Conservation (phyloP, 163 green algal genomes). For the Chlamydomonas reinhardtii region DNA sequence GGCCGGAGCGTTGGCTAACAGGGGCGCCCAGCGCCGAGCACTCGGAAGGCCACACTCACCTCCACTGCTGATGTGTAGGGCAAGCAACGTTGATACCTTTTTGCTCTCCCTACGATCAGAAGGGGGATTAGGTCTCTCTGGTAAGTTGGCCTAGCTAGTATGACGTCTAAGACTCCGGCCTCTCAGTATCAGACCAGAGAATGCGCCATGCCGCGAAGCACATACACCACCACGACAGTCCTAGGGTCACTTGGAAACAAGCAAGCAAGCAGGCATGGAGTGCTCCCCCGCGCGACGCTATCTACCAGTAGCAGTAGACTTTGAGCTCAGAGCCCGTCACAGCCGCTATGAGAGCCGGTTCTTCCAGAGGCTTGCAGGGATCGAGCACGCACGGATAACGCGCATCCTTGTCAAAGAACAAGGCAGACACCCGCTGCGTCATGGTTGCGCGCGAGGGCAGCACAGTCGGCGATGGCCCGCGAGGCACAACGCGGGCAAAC, state of each 20-base stretch:
- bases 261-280: too few relatives aligned
- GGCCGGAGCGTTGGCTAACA: too few relatives aligned
- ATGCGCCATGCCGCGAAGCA: too few relatives aligned
- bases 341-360: constrained; percentile 22
- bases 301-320: constrained; percentile 53
- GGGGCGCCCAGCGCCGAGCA: too few relatives aligned
- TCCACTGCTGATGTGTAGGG: constrained; percentile 46
- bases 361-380: constrained; percentile 40
- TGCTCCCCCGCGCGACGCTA: too few relatives aligned
- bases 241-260: too few relatives aligned
- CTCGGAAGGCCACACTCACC: constrained; percentile 12
- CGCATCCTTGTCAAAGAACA: constrained; percentile 54
- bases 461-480: background rate
- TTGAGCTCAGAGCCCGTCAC: constrained; percentile 45
- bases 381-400: constrained; percentile 41
- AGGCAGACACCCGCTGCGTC: constrained; percentile 30
- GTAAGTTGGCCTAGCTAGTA: too few relatives aligned
- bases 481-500: too few relatives aligned
- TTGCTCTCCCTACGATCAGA: constrained; percentile 45
- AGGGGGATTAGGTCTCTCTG: too few relatives aligned
- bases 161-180: too few relatives aligned
- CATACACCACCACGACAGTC: too few relatives aligned
- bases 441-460: constrained; percentile 7
- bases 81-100: constrained; percentile 33
- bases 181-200: too few relatives aligned